Conservation (phyloP, 2,329 filamentous ascomycete genomes). For the Aspergillus fijiensis region DNA sequence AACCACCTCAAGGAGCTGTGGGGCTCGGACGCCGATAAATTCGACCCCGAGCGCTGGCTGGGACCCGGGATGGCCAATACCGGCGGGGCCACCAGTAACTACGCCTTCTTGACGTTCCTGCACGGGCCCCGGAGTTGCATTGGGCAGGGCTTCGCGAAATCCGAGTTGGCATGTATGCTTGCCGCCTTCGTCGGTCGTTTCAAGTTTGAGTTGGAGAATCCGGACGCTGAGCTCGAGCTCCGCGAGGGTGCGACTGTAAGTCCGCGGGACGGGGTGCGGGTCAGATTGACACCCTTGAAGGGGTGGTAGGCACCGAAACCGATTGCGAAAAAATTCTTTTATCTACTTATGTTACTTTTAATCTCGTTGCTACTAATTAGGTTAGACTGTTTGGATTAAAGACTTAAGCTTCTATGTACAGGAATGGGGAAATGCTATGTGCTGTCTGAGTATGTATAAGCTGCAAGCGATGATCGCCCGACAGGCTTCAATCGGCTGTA, state of each 20-base stretch:
- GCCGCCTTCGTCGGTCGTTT: constrained; percentile 76
- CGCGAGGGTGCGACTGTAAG: constrained; percentile 69
- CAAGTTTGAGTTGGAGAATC: constrained; percentile 64
- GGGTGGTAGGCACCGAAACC: constrained; percentile 25
- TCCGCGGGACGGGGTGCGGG: constrained; percentile 70
- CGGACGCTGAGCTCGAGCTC: constrained; percentile 60
- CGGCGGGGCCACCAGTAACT: constrained; percentile 74
- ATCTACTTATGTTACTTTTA: too few relatives aligned
- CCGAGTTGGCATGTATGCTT: constrained; percentile 81
- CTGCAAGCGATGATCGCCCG: too few relatives aligned
- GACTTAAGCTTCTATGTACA: not conserved
- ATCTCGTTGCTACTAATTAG: not conserved
- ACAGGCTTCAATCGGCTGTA: too few relatives aligned
- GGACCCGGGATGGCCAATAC: constrained; percentile 53
- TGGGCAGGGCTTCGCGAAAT: constrained; percentile 74
- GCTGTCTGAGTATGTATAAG: not conserved
- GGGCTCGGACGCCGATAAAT: constrained; percentile 71
- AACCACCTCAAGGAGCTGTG: constrained; percentile 70
- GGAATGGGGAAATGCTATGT: not conserved
- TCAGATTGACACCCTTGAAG: constrained; percentile 56
- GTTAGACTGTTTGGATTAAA: not conserved
- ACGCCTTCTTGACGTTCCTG: constrained; percentile 75
- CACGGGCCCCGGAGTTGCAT: constrained; percentile 87
- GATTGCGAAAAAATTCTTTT: too few relatives aligned
- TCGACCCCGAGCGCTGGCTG: constrained; percentile 78